Evolutionary conservation across 176 grass and related monocot species (phyloP).

Genomic region (Elaeis guineensis): DNA sequence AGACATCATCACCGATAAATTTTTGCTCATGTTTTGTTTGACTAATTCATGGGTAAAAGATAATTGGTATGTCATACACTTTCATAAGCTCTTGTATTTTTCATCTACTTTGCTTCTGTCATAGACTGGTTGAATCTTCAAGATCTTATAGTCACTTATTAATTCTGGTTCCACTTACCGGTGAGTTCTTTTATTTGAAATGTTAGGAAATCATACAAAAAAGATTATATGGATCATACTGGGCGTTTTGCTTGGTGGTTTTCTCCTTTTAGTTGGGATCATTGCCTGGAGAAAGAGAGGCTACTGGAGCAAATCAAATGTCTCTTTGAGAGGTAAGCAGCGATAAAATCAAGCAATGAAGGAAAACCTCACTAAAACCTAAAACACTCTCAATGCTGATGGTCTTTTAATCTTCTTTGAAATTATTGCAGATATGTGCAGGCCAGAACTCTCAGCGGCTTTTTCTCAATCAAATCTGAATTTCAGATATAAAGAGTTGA

Average conservation of each 20-base stretch:
- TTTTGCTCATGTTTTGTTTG: too few species aligned
- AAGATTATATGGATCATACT: constrained; percentile 51
- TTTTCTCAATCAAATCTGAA: constrained; percentile 63
- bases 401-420: neutral
- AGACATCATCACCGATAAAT: too few species aligned
- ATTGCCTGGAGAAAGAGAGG: constrained; percentile 45
- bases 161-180: neutral
- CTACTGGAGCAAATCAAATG: constrained; percentile 9
- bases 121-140: too few species aligned
- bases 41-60: too few species aligned
- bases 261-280: constrained; percentile 36
- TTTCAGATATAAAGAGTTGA: constrained; percentile 70
- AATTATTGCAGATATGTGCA: constrained; percentile 40
- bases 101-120: too few species aligned
- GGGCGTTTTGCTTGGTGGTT: constrained; percentile 43
- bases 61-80: too few species aligned
- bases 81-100: too few species aligned
- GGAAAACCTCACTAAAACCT: neutral
- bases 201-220: constrained; percentile 27
- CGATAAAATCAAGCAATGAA: neutral
- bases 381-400: neutral
- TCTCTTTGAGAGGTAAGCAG: constrained; percentile 54
- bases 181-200: constrained; percentile 8
- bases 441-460: constrained; percentile 30
- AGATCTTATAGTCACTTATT: neutral